Evolutionary conservation across 179 eudicot genomes (phyloP), one percentile per base, ranked within the genome.

Genomic region (Silene vulgaris): DNA sequence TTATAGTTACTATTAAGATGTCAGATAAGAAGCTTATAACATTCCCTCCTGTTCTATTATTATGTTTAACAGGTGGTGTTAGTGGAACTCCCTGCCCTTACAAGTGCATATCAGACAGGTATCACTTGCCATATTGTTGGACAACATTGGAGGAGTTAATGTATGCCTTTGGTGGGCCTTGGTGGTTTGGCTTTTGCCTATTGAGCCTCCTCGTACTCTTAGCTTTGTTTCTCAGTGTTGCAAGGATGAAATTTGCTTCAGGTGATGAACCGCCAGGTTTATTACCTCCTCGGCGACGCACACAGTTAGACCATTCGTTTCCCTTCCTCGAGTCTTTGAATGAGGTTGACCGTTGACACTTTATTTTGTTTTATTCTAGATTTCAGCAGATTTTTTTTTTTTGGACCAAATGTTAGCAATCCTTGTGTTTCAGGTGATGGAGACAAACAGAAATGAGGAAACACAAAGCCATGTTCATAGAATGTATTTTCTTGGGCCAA

Each of bases 151-250:
- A 95, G 80, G 97, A 92, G 69, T 84, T 95, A 76, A 84, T 95
- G 35, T 86, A 90, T 78, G 86, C 99, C 9, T 95, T 95, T 76
- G 99, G 99, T 65, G 99, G 99, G 72, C 99, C 99, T 11, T 92
- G 97, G 97, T 79, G 89, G 84, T 95, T 95, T 86, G 97, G 91
- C 29, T 79, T 88, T 78, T 74, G 85, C 80, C 95, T 95, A 54
- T 72, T 85, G 43, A 75, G 86, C 78, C 81, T 95, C 81, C 97
- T 95, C 56, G 73, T 93, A 61, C 66, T 92, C 57, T 77, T 95
- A 71, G 97, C 97, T 54, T 83, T 95, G 78, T 91, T 89, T 81
- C 97, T 95, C 61, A 92, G 97, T 81, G 95, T 92, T 80, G 99
- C 99, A 64, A 85, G 99, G 78, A 83, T 95, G 88, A 95, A 89